phyloP scores from a whole-genome alignment of 129 eudicot species.

The Mikania micrantha region DNA sequence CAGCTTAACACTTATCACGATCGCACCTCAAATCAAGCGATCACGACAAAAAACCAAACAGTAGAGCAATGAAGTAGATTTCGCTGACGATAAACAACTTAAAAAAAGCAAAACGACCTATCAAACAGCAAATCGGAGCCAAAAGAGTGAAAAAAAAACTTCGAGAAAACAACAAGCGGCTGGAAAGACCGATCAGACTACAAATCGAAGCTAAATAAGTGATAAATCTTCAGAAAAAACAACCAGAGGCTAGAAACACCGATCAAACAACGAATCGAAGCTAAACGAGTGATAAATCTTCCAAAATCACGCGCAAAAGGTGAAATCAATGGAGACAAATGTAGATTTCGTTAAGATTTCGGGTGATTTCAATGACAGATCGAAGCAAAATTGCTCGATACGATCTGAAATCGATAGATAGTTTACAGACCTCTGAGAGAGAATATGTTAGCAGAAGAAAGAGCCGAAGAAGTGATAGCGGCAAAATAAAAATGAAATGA shows the following conservation, averaged over 20 bases:
- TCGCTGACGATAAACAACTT: background rate
- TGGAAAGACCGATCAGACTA: background rate
- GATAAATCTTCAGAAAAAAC: background rate
- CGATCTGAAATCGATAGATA: background rate
- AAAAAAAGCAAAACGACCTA: background rate
- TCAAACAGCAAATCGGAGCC: background rate
- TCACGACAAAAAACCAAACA: background rate
- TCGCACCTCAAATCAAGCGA: background rate
- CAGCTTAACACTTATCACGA: background rate
- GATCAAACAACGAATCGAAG: background rate
- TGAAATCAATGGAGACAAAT: background rate
- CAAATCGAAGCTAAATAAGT: background rate
- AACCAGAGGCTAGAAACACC: too few species aligned
- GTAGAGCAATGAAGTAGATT: too few species aligned
- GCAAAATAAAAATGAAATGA: conserved; percentile 26
- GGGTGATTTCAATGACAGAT: background rate
- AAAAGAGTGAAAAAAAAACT: background rate
- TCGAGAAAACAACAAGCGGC: background rate
- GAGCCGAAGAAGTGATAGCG: conserved; percentile 30
- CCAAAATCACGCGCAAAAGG: background rate
- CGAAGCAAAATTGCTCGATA: background rate
- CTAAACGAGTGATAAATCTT: background rate
- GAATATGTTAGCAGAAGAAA: background rate
- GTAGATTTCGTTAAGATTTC: background rate
- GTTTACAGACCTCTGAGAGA: background rate